Evolutionary conservation across 2,329 filamentous ascomycete genomes (phyloP).

Genomic region (Exophiala oligosperma): DNA sequence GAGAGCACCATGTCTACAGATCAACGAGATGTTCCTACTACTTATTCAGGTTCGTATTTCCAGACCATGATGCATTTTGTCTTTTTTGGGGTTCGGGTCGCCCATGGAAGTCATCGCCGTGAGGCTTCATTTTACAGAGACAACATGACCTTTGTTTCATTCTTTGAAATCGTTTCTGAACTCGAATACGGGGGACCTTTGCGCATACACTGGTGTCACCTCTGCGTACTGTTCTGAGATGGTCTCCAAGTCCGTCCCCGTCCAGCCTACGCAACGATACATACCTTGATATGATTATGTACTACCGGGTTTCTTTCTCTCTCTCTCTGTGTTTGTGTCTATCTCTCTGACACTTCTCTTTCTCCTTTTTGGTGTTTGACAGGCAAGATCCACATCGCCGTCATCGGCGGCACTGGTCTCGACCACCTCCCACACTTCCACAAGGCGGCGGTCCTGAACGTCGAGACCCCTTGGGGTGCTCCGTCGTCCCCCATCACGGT

Average conservation of each 20-base stretch:
- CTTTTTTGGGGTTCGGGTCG: not conserved
- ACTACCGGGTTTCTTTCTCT: too few species aligned
- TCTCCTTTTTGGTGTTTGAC: not conserved
- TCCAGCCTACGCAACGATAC: too few species aligned
- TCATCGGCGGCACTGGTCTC: conserved; percentile 92
- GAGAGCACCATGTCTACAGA: conserved; percentile 6
- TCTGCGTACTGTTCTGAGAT: too few species aligned
- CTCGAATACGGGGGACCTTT: too few species aligned
- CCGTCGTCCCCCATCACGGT: conserved; percentile 79
- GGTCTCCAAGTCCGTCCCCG: too few species aligned
- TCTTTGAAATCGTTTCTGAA: too few species aligned
- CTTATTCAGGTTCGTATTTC: conserved; percentile 17
- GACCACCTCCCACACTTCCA: conserved; percentile 83
- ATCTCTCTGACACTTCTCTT: not conserved
- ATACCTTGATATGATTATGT: too few species aligned
- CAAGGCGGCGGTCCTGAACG: conserved; percentile 74
- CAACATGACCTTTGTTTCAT: too few species aligned
- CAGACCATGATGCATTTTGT: too few species aligned
- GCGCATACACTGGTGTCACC: too few species aligned
- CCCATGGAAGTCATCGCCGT: not conserved
- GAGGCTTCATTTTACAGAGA: not conserved
- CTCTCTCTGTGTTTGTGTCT: too few species aligned
- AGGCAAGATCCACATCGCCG: conserved; percentile 78
- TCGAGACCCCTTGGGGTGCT: conserved; percentile 83
- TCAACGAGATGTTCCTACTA: conserved; percentile 7